Percentiles rank a stretch among this genome's conserved stretches.
These are phyloP conservation scores for Sanghuangporus sanghuang DNA, from an alignment of 1,284 basidiomycete genomes.

Conservation along the genomic window DNA sequence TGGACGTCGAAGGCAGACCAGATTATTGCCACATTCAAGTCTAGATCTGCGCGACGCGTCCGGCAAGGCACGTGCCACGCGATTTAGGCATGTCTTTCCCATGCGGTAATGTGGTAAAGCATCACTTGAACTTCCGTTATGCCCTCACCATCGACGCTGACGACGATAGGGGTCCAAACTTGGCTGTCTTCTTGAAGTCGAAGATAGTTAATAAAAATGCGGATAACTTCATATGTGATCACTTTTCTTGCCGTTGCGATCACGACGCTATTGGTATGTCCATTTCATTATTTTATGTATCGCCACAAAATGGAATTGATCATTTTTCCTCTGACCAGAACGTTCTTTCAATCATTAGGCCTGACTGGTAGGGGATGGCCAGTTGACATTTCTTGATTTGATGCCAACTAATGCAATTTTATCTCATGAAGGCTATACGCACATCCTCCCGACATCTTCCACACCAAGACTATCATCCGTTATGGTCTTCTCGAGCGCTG, in stretches of 20 bases:
- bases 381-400: slow-evolving; percentile 16
- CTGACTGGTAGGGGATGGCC: slow-evolving; percentile 54
- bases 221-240: slow-evolving; percentile 59
- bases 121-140: neutral
- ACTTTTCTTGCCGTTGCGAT: slow-evolving; percentile 49
- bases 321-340: slow-evolving; percentile 39
- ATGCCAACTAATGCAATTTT: slow-evolving; percentile 18
- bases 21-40: neutral
- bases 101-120: neutral
- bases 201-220: slow-evolving; percentile 34
- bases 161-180: neutral
- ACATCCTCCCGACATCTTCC: slow-evolving; percentile 41
- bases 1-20: neutral
- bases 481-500: slow-evolving; percentile 60
- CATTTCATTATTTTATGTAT: neutral
- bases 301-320: slow-evolving; percentile 5
- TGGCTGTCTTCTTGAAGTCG: neutral
- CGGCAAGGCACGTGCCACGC: neutral
- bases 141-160: neutral
- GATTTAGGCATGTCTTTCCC: neutral
- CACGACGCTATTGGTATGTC: slow-evolving; percentile 49
- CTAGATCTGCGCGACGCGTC: neutral
- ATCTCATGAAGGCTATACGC: slow-evolving; percentile 52
- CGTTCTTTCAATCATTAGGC: slow-evolving; percentile 46
- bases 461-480: slow-evolving; percentile 41